Conservation (phyloP, 495 filamentous ascomycete species). For the Hyaloscypha bicolor region DNA sequence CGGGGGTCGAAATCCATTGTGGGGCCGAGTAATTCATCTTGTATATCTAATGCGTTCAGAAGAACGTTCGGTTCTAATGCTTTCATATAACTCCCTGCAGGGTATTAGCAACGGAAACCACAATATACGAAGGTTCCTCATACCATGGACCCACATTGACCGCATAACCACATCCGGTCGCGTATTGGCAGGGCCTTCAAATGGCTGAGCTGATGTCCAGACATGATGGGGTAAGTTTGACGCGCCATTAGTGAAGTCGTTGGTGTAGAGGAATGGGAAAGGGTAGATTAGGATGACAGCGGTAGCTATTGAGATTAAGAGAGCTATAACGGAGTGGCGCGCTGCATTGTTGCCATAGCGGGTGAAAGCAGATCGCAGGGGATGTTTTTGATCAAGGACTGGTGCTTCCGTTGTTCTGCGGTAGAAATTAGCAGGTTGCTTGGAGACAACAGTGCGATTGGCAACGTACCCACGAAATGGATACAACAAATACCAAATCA, state of each 20-base stretch:
- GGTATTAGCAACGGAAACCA: conserved; percentile 9
- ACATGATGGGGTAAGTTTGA: conserved; percentile 71
- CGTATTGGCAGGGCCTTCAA: conserved; percentile 39
- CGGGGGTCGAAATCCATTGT: conserved; percentile 54
- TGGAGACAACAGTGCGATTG: conserved; percentile 4
- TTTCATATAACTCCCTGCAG: conserved; percentile 62
- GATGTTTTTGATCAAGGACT: conserved; percentile 57
- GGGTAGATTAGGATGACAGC: conserved; percentile 66
- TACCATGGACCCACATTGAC: conserved; percentile 57
- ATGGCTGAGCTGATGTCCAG: conserved; percentile 71
- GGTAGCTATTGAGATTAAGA: conserved; percentile 64
- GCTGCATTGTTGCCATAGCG: conserved; percentile 64
- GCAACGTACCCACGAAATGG: conserved; percentile 54
- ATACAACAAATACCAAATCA: conserved; percentile 34
- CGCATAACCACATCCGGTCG: conserved; percentile 59
- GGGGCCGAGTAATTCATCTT: conserved; percentile 58
- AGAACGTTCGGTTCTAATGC: conserved; percentile 64
- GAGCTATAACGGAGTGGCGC: conserved; percentile 64
- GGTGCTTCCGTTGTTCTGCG: conserved; percentile 65
- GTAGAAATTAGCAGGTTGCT: neutral
- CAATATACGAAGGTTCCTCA: neutral
- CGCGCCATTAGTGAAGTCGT: conserved; percentile 58
- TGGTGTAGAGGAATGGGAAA: conserved; percentile 66
- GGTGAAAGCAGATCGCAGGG: conserved; percentile 60
- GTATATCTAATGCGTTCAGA: conserved; percentile 61